Percentiles rank a stretch among this genome's conserved stretches.
Conservation (phyloP, 495 filamentous ascomycete species). For the Daldinia loculata region DNA sequence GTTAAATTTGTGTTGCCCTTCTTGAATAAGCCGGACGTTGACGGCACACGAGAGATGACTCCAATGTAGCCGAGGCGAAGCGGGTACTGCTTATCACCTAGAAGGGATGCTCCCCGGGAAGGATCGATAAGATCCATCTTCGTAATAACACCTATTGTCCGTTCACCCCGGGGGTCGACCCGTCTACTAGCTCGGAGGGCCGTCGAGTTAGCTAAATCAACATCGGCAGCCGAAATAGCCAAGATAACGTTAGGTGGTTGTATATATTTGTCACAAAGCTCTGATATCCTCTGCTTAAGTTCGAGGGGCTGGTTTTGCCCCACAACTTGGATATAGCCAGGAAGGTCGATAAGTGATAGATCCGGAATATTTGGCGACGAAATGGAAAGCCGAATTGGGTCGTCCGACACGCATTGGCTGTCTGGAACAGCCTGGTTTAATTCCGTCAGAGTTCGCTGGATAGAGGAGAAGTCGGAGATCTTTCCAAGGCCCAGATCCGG, state of each 20-base stretch:
- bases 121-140: slow-evolving; percentile 99
- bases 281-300: slow-evolving; percentile 93
- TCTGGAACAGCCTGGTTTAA: slow-evolving; percentile 93
- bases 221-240: slow-evolving; percentile 96
- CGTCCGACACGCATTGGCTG: slow-evolving; percentile 90
- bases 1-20: slow-evolving; percentile 84
- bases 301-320: slow-evolving; percentile 89
- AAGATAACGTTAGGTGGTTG: slow-evolving; percentile 95
- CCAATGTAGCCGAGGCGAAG: slow-evolving; percentile 96
- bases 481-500: slow-evolving; percentile 89
- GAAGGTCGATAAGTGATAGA: slow-evolving; percentile 94
- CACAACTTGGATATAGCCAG: slow-evolving; percentile 95
- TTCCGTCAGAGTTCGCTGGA: slow-evolving; percentile 93
- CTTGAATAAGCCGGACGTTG: slow-evolving; percentile 79
- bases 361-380: slow-evolving; percentile 96
- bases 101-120: slow-evolving; percentile 75
- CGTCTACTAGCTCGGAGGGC: slow-evolving; percentile 88
- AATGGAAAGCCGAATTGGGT: slow-evolving; percentile 94
- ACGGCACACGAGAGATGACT: slow-evolving; percentile 82
- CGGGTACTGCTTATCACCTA: slow-evolving; percentile 91
- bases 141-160: slow-evolving; percentile 97
- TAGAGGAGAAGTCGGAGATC: slow-evolving; percentile 90
- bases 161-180: slow-evolving; percentile 92
- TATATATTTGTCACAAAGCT: slow-evolving; percentile 98
- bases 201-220: slow-evolving; percentile 96